Base-by-base conservation (phyloP, 2,329 filamentous ascomycete genomes). In the Pestalotiopsis sp. region DNA sequence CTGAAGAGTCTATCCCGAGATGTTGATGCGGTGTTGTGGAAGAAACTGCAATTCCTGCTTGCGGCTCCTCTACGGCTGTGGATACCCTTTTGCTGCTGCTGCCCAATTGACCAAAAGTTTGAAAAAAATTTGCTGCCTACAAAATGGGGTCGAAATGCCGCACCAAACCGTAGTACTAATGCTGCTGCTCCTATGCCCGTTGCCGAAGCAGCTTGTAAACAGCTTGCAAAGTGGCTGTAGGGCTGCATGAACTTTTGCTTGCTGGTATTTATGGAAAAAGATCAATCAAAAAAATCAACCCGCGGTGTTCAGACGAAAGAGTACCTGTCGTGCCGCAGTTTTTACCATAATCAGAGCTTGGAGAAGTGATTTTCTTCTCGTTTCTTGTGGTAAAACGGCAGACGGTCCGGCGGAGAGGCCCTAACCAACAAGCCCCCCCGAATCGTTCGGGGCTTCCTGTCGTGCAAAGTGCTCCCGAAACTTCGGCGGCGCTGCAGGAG, bases 11-110 rank as follows among this genome's bases (percentile, higher is more conserved):
- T 58, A 25, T 66, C 13, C 20, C 17, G 17, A 25, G 31, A 52
- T 52, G 20, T 27, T 27, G 63, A 66, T 56, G 63, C 31, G 41
- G 31, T 66, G 49, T 66, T 66, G 31, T 36, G 31, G 49, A 56
- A 20, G 27, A 57, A 57, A 66, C 41, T 36, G 49, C 63, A 40
- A 57, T 49, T 66, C 52, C 20, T 49, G 36, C 38, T 62, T 62
- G 59, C 25, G 27, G 59, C 40, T 25, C 45, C 45, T 52, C 45
- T 52, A 52, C 38, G 38, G 49, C 38, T 59, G 65, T 66, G 65
- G 65, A 66, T 59, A 52, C 31, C 60, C 41, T 66, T 59, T 25
- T 41, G 65, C 65, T 66, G 65, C 65, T 59, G 65, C 65, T 66
- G 65, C 65, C 65, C 52, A 38, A 59, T 66, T 41, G 36, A n/a